Evolutionary conservation across 768 basidiomycete genomes (phyloP), one percentile per base, ranked within the genome.

Genomic region (Mycena belliarum): DNA sequence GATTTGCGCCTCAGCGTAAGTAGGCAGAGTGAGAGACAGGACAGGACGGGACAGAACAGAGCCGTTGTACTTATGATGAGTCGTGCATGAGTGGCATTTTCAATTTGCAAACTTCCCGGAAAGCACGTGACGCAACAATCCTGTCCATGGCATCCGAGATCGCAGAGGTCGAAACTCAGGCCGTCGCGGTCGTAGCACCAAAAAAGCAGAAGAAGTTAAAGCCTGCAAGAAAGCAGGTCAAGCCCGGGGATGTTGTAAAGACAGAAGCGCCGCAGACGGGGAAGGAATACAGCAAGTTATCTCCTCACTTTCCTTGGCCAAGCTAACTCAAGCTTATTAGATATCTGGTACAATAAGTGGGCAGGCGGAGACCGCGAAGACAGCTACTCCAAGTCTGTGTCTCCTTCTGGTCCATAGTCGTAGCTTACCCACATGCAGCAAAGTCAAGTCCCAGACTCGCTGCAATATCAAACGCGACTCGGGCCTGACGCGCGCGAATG

Each of bases 281-380:
- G 47, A 96, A 96, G 72, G 95, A 97, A 70, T 97, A 96, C 76
- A 98, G 95, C 95, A 65, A 66, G 89, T 84, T 18, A 24, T 14
- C 18, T 40, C 43, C 5, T 32, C 41, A 20, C 44, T 41, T 33
- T 42, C 26, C 5, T 28, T 29, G 14, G 46, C 20, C 10, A 40
- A 18, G 18, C 37, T 59, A 12, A 49, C 32, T 26, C 43, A n/a
- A 53, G 37, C 56, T 53, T 28, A 48, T 64, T 51, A 91, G 91
- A 99, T 73, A 91, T 96, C 49, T 99, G 97, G 96, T 98, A 96
- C 71, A 95, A 98, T 74, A 96, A 97, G 76, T 98, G 96, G 96
- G 97, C 97, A n/a, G 97, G 97, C 52, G 97, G 96, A 54, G 97
- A 99, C 71, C 85, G 93, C 28, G 97, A 98, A 72, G 96, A 99